Base-by-base conservation (phyloP, 78 protist genomes). In the Dictyostelium capitatum region DNA sequence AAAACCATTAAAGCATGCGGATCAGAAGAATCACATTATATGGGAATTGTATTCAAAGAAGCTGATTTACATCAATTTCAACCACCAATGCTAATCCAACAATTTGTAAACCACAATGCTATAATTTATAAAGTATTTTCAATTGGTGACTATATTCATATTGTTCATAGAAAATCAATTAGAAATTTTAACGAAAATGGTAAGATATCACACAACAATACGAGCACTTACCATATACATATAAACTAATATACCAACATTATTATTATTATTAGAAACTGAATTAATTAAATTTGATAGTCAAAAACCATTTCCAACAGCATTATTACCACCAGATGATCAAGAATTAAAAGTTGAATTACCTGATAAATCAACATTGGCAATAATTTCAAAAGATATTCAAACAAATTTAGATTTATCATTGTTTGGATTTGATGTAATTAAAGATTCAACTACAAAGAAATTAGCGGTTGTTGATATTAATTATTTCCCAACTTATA, bases 1-100 rank as follows among this genome's bases (percentile, higher is more conserved):
- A 91, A 91, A 79, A 48, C 95, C 0, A 73, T 83, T 15, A 80
- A 83, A 30, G 95, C 95, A 41, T 91, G 95, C 73, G 95, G 95
- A 19, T 81, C 89, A 41, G 65, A 62, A 23, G 95, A 81, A 70
- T 79, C 95, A 7, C 95, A 91, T 54, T 54, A 46, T 23, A 91
- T 91, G 95, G 89, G 79, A 41, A 67, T 91, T 51, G 59, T 81
- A 23, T 91, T 91, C 43, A 69, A 73, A 5, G 83, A 91, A 73
- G 4, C 9, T 17, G 89, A 75, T 32, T 2, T 91, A 1, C 69
- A 62, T n/a, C 54, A 50, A 25, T 54, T 91, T 28, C 53, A 80
- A 54, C 62, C 62, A 23, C 95, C 95, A 47, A 51, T 91, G 72
- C 54, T 91, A 47, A 56, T 83, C 8, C 95, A 91, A 73, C 79